phyloP scores from a whole-genome alignment of 148 eudicot genomes.

The Agrostemma githago region DNA sequence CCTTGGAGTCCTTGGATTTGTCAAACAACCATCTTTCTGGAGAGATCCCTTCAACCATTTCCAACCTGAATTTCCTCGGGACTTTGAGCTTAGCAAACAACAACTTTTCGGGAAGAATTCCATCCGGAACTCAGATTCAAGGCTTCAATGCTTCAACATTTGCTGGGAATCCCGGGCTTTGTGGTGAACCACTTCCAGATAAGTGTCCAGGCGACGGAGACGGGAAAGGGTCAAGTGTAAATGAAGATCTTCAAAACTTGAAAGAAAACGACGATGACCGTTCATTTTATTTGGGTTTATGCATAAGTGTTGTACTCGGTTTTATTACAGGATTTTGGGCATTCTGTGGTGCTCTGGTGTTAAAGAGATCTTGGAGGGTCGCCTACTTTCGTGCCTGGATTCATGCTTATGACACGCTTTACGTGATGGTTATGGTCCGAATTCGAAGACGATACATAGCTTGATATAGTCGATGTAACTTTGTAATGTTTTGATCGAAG shows the following conservation, averaged over 20 bases:
- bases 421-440: not conserved
- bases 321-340: slow-evolving; percentile 21
- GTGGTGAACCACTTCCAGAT: slow-evolving; percentile 21
- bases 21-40: slow-evolving; percentile 27
- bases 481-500: too few relatives aligned
- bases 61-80: slow-evolving; percentile 11
- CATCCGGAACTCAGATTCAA: slow-evolving; percentile 25
- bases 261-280: not conserved
- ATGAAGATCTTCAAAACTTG: not conserved
- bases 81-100: slow-evolving; percentile 14
- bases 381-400: slow-evolving; percentile 20
- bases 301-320: slow-evolving; percentile 18
- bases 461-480: not conserved
- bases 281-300: slow-evolving; percentile 6
- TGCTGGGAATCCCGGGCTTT: slow-evolving; percentile 19
- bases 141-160: slow-evolving; percentile 19
- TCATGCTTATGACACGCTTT: slow-evolving; percentile 17
- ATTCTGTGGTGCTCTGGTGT: slow-evolving; percentile 8
- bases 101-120: slow-evolving; percentile 20
- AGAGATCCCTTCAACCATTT: slow-evolving; percentile 16
- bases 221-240: not conserved
- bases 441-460: not conserved
- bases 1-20: slow-evolving; percentile 22
- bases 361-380: slow-evolving; percentile 19
- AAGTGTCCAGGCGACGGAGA: slow-evolving; percentile 8